Conservation (phyloP, 1,139 yeast species). For the Blastobotrys ciferrii region DNA sequence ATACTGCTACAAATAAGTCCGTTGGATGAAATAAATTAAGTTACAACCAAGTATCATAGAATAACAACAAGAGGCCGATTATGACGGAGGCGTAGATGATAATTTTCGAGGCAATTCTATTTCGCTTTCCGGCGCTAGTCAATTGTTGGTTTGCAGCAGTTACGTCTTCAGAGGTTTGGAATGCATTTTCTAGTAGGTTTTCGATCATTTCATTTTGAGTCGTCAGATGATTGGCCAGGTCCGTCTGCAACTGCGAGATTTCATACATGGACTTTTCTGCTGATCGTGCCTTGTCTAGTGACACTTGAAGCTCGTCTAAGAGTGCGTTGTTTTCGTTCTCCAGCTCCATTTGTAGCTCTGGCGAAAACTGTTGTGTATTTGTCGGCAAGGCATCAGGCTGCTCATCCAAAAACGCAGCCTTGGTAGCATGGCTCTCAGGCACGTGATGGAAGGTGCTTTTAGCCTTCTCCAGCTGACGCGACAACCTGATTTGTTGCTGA, state of each 20-base stretch:
- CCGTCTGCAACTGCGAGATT: constrained; percentile 74
- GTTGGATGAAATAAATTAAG: constrained; percentile 6
- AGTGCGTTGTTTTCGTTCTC: constrained; percentile 72
- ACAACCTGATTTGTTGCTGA: constrained; percentile 38
- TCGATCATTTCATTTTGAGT: constrained; percentile 74
- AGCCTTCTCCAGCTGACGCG: constrained; percentile 36
- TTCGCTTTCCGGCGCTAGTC: constrained; percentile 65
- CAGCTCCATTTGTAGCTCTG: constrained; percentile 65
- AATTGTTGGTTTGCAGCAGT: constrained; percentile 71
- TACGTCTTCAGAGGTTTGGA: constrained; percentile 66
- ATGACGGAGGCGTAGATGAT: constrained; percentile 60
- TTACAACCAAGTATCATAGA: constrained; percentile 58
- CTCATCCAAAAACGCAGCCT: constrained; percentile 2
- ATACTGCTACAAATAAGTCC: background rate
- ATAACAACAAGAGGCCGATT: constrained; percentile 60
- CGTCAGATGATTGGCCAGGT: constrained; percentile 70
- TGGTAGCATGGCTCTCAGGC: constrained; percentile 15
- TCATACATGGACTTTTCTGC: constrained; percentile 81
- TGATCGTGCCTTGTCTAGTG: constrained; percentile 39
- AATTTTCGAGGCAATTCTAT: constrained; percentile 67
- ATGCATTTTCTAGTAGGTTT: constrained; percentile 66
- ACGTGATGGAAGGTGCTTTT: constrained; percentile 30
- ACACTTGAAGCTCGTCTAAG: constrained; percentile 58
- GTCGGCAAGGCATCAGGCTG: too few relatives aligned
- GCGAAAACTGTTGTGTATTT: constrained; percentile 40